These are phyloP conservation scores for Bruguiera sexangula DNA, from an alignment of 345 rosid species.

Conservation along the genomic window DNA sequence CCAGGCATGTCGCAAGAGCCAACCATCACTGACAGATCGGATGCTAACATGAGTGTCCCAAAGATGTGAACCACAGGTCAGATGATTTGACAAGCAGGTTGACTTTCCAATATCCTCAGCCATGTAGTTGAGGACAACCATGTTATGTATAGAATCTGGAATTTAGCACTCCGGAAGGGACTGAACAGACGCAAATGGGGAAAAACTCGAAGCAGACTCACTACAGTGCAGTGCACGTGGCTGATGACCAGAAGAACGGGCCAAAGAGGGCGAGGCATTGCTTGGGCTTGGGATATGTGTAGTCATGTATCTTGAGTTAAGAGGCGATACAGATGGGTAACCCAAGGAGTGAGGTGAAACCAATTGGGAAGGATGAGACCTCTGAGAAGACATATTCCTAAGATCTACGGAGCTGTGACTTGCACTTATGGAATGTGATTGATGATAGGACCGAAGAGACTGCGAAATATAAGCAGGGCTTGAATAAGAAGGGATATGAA, in stretches of 20 bases:
- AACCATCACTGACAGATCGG: not conserved
- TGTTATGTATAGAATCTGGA: not conserved
- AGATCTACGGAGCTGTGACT: constrained; percentile 68
- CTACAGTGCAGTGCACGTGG: constrained; percentile 56
- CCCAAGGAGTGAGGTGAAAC: constrained; percentile 72
- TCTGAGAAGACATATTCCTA: constrained; percentile 64
- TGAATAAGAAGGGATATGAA: constrained; percentile 36
- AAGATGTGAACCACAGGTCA: constrained; percentile 2
- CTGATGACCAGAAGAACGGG: constrained; percentile 52
- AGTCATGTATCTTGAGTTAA: constrained; percentile 62
- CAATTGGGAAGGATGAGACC: constrained; percentile 58
- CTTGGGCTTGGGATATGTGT: constrained; percentile 65
- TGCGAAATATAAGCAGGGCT: constrained; percentile 54
- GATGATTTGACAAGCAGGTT: not conserved
- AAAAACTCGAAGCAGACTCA: constrained; percentile 83
- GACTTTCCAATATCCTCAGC: constrained; percentile 3
- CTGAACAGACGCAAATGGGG: constrained; percentile 82
- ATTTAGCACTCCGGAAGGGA: constrained; percentile 70
- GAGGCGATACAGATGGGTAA: constrained; percentile 70
- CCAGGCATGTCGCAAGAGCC: not conserved
- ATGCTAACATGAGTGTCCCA: not conserved
- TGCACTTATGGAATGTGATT: constrained; percentile 58
- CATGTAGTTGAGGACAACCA: not conserved
- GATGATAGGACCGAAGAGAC: constrained; percentile 48
- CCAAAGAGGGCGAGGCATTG: constrained; percentile 53